A percentile compares a stretch with the other conserved stretches of the same genome.
phyloP scores from a whole-genome alignment of 768 basidiomycete genomes.

The Amanita rimosa region DNA sequence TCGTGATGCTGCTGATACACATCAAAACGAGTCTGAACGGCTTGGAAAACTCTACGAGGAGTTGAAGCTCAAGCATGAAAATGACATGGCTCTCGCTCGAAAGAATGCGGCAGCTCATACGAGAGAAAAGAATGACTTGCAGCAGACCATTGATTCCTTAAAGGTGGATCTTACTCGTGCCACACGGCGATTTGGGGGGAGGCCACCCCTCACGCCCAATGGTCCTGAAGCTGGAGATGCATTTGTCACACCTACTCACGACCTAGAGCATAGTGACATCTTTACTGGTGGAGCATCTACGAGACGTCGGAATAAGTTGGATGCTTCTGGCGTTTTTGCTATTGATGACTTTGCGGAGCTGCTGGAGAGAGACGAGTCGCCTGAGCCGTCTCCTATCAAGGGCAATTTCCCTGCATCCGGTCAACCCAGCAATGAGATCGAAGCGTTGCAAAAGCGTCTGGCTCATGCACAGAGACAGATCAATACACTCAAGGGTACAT shows the following conservation, averaged over 20 bases:
- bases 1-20: constrained; percentile 68
- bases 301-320: constrained; percentile 41
- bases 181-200: constrained; percentile 43
- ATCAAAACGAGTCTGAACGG: constrained; percentile 80
- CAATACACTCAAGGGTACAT: constrained; percentile 64
- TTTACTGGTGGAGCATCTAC: constrained; percentile 59
- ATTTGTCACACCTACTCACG: constrained; percentile 46
- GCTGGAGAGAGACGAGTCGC: constrained; percentile 5
- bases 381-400: constrained; percentile 6
- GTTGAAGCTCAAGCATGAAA: constrained; percentile 85
- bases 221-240: constrained; percentile 27
- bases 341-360: constrained; percentile 8
- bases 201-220: constrained; percentile 62
- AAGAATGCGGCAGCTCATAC: constrained; percentile 80
- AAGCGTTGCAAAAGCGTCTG: constrained; percentile 68
- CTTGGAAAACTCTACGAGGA: constrained; percentile 54
- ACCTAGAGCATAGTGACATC: constrained; percentile 48
- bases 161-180: constrained; percentile 64
- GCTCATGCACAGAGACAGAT: constrained; percentile 85
- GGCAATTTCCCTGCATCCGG: constrained; percentile 49
- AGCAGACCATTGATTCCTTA: constrained; percentile 65
- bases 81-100: constrained; percentile 85
- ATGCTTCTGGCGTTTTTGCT: constrained; percentile 39
- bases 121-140: constrained; percentile 88
- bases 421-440: constrained; percentile 73